phyloP scores from a whole-genome alignment of 2,329 filamentous ascomycete genomes.

The Biscogniauxia mediterranea region DNA sequence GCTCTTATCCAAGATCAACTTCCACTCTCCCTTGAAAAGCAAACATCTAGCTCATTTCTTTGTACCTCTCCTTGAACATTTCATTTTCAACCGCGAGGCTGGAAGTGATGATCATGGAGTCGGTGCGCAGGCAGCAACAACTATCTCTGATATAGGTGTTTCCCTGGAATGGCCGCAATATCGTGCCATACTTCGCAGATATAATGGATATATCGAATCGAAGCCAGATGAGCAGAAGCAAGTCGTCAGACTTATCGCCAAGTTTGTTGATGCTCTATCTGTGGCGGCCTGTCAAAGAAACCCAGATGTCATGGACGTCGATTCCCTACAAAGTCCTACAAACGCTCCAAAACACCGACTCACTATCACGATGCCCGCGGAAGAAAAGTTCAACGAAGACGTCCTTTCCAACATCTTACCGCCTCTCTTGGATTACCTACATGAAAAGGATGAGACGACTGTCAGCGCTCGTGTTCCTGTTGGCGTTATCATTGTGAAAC shows the following conservation, averaged over 20 bases:
- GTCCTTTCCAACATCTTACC: conserved; percentile 75
- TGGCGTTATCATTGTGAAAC: conserved; percentile 82
- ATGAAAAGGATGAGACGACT: conserved; percentile 91
- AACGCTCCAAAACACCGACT: conserved; percentile 45
- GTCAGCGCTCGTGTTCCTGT: conserved; percentile 91
- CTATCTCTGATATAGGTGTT: conserved; percentile 71
- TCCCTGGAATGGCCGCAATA: conserved; percentile 91
- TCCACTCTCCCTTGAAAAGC: conserved; percentile 63
- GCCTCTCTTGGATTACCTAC: conserved; percentile 77
- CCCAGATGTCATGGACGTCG: conserved; percentile 43
- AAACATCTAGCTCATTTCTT: conserved; percentile 83
- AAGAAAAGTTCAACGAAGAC: conserved; percentile 68
- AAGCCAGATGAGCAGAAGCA: conserved; percentile 85
- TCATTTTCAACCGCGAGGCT: conserved; percentile 79
- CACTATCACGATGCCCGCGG: conserved; percentile 62
- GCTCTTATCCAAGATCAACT: conserved; percentile 68
- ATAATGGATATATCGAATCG: conserved; percentile 75
- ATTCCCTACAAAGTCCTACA: conserved; percentile 27
- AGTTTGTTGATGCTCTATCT: conserved; percentile 74
- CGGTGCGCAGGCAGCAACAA: conserved; percentile 79
- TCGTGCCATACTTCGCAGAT: conserved; percentile 78
- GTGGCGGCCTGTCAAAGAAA: conserved; percentile 44
- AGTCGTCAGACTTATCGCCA: conserved; percentile 77
- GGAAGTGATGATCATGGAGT: conserved; percentile 77
- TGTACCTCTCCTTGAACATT: conserved; percentile 89